These are phyloP conservation scores for Helicostylum pulchrum DNA, from an alignment of 192 early-diverging fungal species.

Conservation along the genomic window DNA sequence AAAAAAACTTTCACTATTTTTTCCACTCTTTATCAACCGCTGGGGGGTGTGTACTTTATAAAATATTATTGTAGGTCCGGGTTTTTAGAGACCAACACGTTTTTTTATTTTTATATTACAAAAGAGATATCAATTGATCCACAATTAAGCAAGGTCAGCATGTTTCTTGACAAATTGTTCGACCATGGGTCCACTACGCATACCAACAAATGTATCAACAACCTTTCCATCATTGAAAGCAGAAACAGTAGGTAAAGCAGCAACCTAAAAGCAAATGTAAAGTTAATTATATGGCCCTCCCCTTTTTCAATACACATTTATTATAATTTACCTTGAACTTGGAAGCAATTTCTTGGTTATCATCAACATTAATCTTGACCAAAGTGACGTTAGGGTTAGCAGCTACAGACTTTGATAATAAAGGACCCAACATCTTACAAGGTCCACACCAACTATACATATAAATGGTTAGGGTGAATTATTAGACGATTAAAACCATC, in stretches of 20 bases:
- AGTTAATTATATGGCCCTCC: not conserved
- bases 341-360: slow-evolving; percentile 51
- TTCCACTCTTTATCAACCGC: no score
- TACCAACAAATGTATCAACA: slow-evolving; percentile 67
- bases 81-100: no score
- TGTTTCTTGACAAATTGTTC: slow-evolving; percentile 54
- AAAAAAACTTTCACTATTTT: no score
- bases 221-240: slow-evolving; percentile 64
- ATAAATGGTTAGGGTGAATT: not conserved
- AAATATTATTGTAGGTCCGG: no score
- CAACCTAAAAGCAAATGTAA: slow-evolving; percentile 39
- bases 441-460: slow-evolving; percentile 78
- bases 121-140: no score
- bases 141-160: slow-evolving; percentile 34
- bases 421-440: slow-evolving; percentile 73
- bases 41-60: no score
- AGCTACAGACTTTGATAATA: slow-evolving; percentile 61
- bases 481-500: not conserved
- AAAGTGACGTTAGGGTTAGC: slow-evolving; percentile 64
- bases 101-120: no score
- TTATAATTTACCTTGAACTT: slow-evolving; percentile 55
- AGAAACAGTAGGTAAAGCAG: slow-evolving; percentile 72
- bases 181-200: slow-evolving; percentile 40
- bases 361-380: slow-evolving; percentile 78
- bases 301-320: not conserved